phyloP scores from a whole-genome alignment of 108 stramenopile species.

The Cyclotella atomus region DNA sequence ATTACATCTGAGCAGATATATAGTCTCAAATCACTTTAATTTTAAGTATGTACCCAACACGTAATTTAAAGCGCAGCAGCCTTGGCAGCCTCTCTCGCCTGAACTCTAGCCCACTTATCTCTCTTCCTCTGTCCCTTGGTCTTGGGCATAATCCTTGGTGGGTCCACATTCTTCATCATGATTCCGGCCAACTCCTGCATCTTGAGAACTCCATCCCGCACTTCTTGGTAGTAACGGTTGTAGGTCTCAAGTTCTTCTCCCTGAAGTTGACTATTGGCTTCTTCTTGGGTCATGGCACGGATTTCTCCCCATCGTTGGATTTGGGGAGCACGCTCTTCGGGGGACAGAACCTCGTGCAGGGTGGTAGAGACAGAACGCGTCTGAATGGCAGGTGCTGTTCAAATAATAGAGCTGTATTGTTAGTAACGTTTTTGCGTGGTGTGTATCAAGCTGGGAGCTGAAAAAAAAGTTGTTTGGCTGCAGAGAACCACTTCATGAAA shows the following conservation, averaged over 20 bases:
- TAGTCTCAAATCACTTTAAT: neutral
- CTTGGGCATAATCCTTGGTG: slow-evolving; percentile 74
- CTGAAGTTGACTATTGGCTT: slow-evolving; percentile 61
- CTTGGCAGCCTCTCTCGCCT: slow-evolving; percentile 50
- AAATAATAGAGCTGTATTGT: too few relatives aligned
- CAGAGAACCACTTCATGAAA: too few relatives aligned
- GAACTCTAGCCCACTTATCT: slow-evolving; percentile 61
- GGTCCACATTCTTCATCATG: slow-evolving; percentile 62
- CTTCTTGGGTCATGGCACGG: slow-evolving; percentile 57
- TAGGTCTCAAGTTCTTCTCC: slow-evolving; percentile 82
- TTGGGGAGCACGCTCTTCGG: slow-evolving; percentile 61
- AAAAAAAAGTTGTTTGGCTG: too few relatives aligned
- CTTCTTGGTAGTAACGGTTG: slow-evolving; percentile 68
- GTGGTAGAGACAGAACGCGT: slow-evolving; percentile 22
- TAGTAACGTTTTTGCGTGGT: too few relatives aligned
- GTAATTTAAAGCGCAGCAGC: slow-evolving; percentile 1
- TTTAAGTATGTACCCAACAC: neutral
- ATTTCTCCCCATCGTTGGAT: slow-evolving; percentile 70
- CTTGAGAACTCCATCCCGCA: slow-evolving; percentile 65
- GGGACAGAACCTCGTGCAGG: slow-evolving; percentile 45
- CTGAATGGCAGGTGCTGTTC: slow-evolving; percentile 1
- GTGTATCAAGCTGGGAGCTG: too few relatives aligned
- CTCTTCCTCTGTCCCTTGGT: slow-evolving; percentile 78
- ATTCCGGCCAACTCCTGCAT: slow-evolving; percentile 67
- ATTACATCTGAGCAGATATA: too few relatives aligned